Evolutionary conservation across 345 rosid genomes (phyloP), one percentile per base, ranked within the genome.

Genomic region (Cochlearia excelsa): DNA sequence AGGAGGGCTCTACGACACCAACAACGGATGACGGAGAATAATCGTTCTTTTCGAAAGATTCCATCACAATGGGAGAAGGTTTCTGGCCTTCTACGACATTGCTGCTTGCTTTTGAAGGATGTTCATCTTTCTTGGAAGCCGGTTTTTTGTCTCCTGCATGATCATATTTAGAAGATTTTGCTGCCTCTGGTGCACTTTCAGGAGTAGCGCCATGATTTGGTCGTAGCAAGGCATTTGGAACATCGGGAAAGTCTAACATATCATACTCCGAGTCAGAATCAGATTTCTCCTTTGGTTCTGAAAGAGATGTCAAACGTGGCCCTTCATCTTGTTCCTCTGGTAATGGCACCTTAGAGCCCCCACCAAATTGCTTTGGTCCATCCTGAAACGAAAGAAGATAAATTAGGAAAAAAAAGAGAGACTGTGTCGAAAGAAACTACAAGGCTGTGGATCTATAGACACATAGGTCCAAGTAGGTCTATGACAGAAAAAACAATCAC

Each of bases 261-360:
- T 86, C 89, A 46, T 69, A 55, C 47, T 67, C 86, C 7, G 81
- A 28, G 58, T 84, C 93, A 59, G 87, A 78, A 79, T 79, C 88
- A 9, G 79, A 67, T 63, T 65, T 62, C 54, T 83, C 79, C 58
- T 67, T 30, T 2, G 54, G 72, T 40, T 63, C 66, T 60, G 67
- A 76, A 71, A 56, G 56, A 54, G 74, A 30, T 6, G 65, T 33
- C 61, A 81, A 55, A 46, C 49, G 55, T 65, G 78, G 51, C 27
- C 69, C 50, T 71, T 84, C 90, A 57, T 75, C 82, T 43, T 83
- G 84, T 57, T 86, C 83, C 78, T 81, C 68, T 3, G 84, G 86
- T 73, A 84, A 80, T 51, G 97, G 95, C 63, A 83, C 28, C 68
- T 71, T 86, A 44, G 94, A 82, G 26, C 87, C 96, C 59, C 87